These are phyloP conservation scores for Arctium minus DNA, from an alignment of 129 eudicot genomes.

Conservation along the genomic window DNA sequence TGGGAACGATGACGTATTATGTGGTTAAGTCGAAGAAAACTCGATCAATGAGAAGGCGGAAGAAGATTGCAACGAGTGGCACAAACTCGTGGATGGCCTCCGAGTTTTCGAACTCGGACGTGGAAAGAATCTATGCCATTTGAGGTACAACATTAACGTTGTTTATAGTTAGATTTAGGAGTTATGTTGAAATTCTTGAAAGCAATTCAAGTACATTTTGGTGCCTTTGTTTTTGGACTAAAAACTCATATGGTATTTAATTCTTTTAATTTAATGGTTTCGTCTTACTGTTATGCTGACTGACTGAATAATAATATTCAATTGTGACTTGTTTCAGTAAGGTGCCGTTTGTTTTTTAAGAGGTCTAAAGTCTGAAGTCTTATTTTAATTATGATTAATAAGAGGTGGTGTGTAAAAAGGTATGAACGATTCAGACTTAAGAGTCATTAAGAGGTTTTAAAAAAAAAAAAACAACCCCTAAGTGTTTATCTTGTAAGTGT, in stretches of 20 bases:
- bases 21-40: constrained; percentile 65
- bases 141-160: constrained; percentile 13
- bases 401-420: no score
- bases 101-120: constrained; percentile 64
- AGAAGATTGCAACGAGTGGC: constrained; percentile 59
- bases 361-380: no score
- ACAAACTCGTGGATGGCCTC: constrained; percentile 61
- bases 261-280: background rate
- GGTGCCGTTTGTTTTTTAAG: no score
- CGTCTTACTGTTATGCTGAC: no score
- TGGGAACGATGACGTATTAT: constrained; percentile 65
- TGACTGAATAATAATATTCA: no score
- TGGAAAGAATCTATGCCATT: constrained; percentile 66
- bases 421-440: no score
- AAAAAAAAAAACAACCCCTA: no score
- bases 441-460: no score
- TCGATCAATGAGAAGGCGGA: constrained; percentile 51
- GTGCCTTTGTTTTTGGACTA: background rate
- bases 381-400: no score
- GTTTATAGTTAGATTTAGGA: constrained; percentile 16
- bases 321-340: no score
- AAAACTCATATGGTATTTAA: background rate
- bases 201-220: background rate
- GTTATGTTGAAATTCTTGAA: background rate
- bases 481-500: no score